Evolutionary conservation across 495 filamentous ascomycete genomes (phyloP), one percentile per base, ranked within the genome.

Genomic region (Penicillium ochrochloron): DNA sequence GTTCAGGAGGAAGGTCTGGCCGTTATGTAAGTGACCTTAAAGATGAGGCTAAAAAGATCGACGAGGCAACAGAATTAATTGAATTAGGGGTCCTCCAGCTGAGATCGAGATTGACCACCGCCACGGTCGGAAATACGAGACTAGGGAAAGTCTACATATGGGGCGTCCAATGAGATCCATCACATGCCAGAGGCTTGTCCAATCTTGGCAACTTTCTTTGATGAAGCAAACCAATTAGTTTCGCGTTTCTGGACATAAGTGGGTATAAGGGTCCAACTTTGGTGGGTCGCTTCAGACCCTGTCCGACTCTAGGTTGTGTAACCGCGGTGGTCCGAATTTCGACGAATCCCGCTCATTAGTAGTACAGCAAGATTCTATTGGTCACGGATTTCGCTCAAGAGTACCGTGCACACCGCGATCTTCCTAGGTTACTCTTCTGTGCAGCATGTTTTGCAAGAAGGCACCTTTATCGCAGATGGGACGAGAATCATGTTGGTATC

Each of bases 1-100:
- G 5, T 23, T 48, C 10, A 25, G 44, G 10, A 48, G 44, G 19
- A 48, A 19, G 21, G 23, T 10, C 21, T 23, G n/a, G 19, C n/a
- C 11, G 19, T 11, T 21, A 48, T 21, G 44, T 48, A 12, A 44
- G 17, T 44, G 21, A 48, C 0, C 19, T 3, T 25, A 3, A 25
- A 21, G 44, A 48, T 48, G 44, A 21, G 44, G 44, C 44, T 48
- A 48, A 48, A 48, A 48, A 48, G 44, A 48, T 48, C 44, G 19
- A 23, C 44, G 44, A 48, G 44, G 44, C 44, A 48, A 25, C 44
- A 48, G 44, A 48, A 48, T 48, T 48, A 48, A 48, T 23, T 10
- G 21, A 12, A 48, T 48, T 48, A 48, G 44, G 44, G 44, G 44
- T 48, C 9, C 19, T 11, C 44, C 44, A 48, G 44, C 19, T 48